Conservation (phyloP, 2,329 filamentous ascomycete species). For the Fusarium anguioides region DNA sequence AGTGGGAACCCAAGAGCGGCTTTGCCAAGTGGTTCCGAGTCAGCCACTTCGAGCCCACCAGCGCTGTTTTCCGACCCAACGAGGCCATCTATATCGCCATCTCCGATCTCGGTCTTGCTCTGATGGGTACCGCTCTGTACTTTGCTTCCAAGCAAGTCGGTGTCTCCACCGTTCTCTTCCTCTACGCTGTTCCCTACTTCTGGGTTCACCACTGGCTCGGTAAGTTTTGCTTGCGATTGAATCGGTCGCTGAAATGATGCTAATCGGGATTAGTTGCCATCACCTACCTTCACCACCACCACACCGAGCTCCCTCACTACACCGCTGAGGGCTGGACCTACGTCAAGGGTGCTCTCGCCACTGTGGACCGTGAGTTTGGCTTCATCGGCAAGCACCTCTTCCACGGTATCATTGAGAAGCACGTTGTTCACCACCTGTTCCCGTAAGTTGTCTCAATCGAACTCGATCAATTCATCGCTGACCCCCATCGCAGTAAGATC, state of each 20-base stretch:
- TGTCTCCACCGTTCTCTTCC: conserved; percentile 64
- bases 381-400: conserved; percentile 71
- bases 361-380: conserved; percentile 71
- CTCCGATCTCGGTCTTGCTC: conserved; percentile 68
- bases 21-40: conserved; percentile 55
- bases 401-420: conserved; percentile 70
- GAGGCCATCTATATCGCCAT: conserved; percentile 68
- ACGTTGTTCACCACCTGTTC: conserved; percentile 71
- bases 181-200: conserved; percentile 73
- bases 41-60: conserved; percentile 71
- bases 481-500: conserved; percentile 40
- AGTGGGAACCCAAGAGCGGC: conserved; percentile 51
- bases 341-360: conserved; percentile 68
- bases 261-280: conserved; percentile 67
- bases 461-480: neutral
- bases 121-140: conserved; percentile 64
- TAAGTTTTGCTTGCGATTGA: conserved; percentile 47
- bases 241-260: neutral
- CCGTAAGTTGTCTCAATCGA: conserved; percentile 42
- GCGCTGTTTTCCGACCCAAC: conserved; percentile 68
- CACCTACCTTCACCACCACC: conserved; percentile 80
- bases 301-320: conserved; percentile 57
- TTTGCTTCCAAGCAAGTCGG: conserved; percentile 64
- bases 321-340: conserved; percentile 68
- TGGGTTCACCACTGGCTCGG: conserved; percentile 79